Evolutionary conservation across 768 basidiomycete genomes (phyloP), one percentile per base, ranked within the genome.

Genomic region (Tricholoma terreum): DNA sequence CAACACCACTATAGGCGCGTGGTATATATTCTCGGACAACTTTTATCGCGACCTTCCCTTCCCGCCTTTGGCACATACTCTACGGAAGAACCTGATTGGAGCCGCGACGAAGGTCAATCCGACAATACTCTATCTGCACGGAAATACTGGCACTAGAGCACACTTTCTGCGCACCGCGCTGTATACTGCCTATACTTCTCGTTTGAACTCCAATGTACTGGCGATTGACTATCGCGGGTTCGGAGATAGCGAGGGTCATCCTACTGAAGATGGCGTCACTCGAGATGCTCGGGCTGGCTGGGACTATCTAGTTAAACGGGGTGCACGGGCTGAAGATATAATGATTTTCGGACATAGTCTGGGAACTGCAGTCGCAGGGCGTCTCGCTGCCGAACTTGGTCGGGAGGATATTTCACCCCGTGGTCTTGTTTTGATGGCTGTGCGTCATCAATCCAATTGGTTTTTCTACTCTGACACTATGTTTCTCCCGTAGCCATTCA

Each of bases 161-260:
- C 71, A 76, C 1, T 67, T 71, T 1, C 72, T 77, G 43, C 83
- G 89, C 22, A 79, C 86, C 1, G 71, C 73, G 1, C 65, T 82
- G 6, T 86, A 85, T 65, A 72, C 70, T 0, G 69, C 72, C 0
- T 76, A 82, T 57, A 79, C 86, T 0, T 75, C 79, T 6, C 77
- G 81, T 0, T 69, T 86, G 27, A 69, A 71, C 31, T 78, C 77
- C 14, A 89, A 90, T 65, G 78, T 90, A 21, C 69, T 92, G 21
- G 81, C 80, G 0, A 75, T 86, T 19, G 90, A 92, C 69, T 92
- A 92, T 66, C 77, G 89, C 50, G 89, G 89, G 1, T 92, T 85
- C 61, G 90, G 75, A 4, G 88, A 92, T 67, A 89, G 86, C 17
- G 77, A 80, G 3, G 86, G 87, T 1, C 66, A 73, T 1, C 90